Conservation (phyloP, 306 rosid species). For the Cyclanthera cordifolia region DNA sequence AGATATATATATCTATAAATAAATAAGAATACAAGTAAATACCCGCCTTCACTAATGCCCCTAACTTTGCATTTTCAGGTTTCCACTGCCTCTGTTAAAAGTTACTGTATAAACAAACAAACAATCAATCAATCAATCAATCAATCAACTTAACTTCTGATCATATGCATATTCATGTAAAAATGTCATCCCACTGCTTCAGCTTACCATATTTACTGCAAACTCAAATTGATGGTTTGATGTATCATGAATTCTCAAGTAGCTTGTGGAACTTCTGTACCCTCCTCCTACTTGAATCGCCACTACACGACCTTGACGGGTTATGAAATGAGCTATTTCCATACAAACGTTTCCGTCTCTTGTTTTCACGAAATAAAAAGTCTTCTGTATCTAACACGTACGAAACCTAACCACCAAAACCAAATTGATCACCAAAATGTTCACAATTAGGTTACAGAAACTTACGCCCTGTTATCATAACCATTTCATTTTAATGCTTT, state of each 20-base stretch:
- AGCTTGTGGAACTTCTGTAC: slow-evolving; percentile 42
- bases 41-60: slow-evolving; percentile 16
- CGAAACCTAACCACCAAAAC: slow-evolving; percentile 31
- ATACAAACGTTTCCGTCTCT: slow-evolving; percentile 26
- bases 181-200: not conserved
- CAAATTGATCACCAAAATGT: not conserved
- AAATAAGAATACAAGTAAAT: slow-evolving; percentile 10
- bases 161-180: not conserved
- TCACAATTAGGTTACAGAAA: too few relatives aligned
- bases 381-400: slow-evolving; percentile 66
- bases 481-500: too few relatives aligned
- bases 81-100: slow-evolving; percentile 14
- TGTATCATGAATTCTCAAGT: slow-evolving; percentile 38
- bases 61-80: slow-evolving; percentile 10
- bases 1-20: not conserved
- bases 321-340: slow-evolving; percentile 18
- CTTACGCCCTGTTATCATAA: too few relatives aligned
- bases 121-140: too few relatives aligned
- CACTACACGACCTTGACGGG: slow-evolving; percentile 34
- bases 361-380: slow-evolving; percentile 39
- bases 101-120: slow-evolving; percentile 8
- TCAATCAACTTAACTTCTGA: not conserved
- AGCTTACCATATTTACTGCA: slow-evolving; percentile 48
- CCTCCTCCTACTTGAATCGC: slow-evolving; percentile 52
- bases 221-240: slow-evolving; percentile 21